Evolutionary conservation across 78 protist genomes (phyloP).

Genomic region (Speleostelium caveatum): DNA sequence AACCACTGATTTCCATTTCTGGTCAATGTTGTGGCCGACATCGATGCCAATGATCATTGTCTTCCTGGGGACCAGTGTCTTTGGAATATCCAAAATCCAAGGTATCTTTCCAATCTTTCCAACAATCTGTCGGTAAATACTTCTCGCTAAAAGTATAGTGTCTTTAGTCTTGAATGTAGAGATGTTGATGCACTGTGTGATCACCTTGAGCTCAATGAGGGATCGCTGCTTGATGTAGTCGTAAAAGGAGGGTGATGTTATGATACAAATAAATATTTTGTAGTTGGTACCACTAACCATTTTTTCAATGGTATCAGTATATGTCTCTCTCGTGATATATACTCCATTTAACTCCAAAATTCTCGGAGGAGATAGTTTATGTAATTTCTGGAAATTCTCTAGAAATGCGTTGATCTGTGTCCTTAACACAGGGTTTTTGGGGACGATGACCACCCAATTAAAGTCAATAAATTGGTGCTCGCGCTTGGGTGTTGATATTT

Average conservation of each 20-base stretch:
- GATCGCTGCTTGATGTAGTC: slow-evolving; percentile 4
- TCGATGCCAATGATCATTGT: slow-evolving; percentile 74
- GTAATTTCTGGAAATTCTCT: not conserved
- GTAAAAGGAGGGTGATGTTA: not conserved
- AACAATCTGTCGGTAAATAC: not conserved
- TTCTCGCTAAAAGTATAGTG: not conserved
- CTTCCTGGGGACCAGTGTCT: slow-evolving; percentile 4
- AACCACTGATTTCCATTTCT: slow-evolving; percentile 29
- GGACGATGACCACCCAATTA: no score
- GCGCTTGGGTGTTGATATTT: not conserved
- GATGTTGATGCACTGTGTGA: slow-evolving; percentile 35
- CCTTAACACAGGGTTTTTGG: no score
- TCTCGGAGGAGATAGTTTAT: not conserved
- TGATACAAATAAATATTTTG: not conserved
- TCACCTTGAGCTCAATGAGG: not conserved
- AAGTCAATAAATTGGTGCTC: not conserved
- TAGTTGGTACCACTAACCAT: not conserved
- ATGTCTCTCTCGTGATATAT: no score
- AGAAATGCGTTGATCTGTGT: no score
- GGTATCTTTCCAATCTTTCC: slow-evolving; percentile 43
- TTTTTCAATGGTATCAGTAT: no score
- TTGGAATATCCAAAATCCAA: not conserved
- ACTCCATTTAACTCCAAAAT: not conserved
- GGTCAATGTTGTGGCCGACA: slow-evolving; percentile 62
- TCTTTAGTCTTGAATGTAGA: not conserved